Conservation (phyloP, 1,284 basidiomycete species). For the Ganoderma boninense region DNA sequence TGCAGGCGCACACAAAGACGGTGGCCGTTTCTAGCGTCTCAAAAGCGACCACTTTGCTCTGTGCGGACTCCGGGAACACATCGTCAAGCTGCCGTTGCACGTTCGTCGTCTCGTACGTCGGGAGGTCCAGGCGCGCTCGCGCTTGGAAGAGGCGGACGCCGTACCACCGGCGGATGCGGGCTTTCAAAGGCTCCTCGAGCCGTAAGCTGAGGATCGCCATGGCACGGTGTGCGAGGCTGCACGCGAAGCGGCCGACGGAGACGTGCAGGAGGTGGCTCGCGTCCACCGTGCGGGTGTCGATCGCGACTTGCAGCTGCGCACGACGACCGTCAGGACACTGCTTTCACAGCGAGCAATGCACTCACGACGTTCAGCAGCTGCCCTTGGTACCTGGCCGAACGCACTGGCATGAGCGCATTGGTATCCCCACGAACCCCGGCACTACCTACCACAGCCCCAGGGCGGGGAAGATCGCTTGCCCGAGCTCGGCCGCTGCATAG, state of each 20-base stretch:
- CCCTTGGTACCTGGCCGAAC: constrained; percentile 64
- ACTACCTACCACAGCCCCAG: constrained; percentile 59
- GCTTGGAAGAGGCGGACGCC: constrained; percentile 68
- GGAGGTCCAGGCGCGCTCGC: constrained; percentile 74
- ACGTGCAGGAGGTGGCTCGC: constrained; percentile 61
- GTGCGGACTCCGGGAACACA: constrained; percentile 9
- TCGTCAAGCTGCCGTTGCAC: constrained; percentile 63
- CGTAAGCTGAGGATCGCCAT: constrained; percentile 48
- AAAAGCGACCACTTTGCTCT: constrained; percentile 60
- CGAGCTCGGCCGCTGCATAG: constrained; percentile 56
- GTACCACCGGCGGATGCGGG: constrained; percentile 68
- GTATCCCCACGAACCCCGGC: background rate
- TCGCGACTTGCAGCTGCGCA: constrained; percentile 60
- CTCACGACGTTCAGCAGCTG: constrained; percentile 59
- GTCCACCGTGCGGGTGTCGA: constrained; percentile 71
- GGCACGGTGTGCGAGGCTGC: constrained; percentile 55
- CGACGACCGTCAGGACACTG: background rate
- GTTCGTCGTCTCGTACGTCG: constrained; percentile 73
- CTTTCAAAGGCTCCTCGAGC: constrained; percentile 58
- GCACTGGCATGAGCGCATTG: background rate
- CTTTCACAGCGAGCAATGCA: constrained; percentile 4
- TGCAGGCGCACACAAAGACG: constrained; percentile 50
- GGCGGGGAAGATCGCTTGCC: constrained; percentile 66
- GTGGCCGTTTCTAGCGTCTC: constrained; percentile 56
- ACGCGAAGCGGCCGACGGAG: constrained; percentile 60